A percentile compares a stretch with the other conserved stretches of the same genome.
These are phyloP conservation scores for Mycena maculata DNA, from an alignment of 768 basidiomycete species.

Conservation along the genomic window DNA sequence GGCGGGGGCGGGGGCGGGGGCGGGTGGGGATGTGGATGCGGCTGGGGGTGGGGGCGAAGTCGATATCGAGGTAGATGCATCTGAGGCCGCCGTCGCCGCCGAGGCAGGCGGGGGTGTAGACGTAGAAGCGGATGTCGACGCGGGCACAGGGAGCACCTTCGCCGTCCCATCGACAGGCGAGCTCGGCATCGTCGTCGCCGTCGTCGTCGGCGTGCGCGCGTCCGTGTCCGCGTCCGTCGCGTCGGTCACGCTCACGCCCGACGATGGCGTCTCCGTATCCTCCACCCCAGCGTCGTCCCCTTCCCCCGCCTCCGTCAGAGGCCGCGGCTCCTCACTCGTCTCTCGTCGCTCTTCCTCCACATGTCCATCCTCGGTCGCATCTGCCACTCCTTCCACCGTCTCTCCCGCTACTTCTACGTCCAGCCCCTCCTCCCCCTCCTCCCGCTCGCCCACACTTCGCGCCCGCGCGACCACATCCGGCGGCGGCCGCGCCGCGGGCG, in stretches of 20 bases:
- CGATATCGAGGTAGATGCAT: too few species aligned
- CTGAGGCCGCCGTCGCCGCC: slow-evolving; percentile 22
- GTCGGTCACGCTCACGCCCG: slow-evolving; percentile 46
- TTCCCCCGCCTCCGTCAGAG: too few species aligned
- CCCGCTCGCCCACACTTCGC: slow-evolving; percentile 50
- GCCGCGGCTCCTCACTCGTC: too few species aligned
- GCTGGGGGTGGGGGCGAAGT: slow-evolving; percentile 18
- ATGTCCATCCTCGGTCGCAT: neutral
- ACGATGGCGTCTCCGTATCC: slow-evolving; percentile 12
- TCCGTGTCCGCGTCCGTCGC: slow-evolving; percentile 64
- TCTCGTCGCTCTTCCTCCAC: too few species aligned
- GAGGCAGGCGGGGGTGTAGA: slow-evolving; percentile 28
- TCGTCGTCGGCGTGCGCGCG: slow-evolving; percentile 50
- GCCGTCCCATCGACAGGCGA: slow-evolving; percentile 63
- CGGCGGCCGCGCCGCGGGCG: slow-evolving; percentile 71
- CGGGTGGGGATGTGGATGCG: slow-evolving; percentile 9
- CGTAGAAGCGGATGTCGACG: neutral
- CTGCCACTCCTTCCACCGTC: neutral
- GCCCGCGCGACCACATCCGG: slow-evolving; percentile 66
- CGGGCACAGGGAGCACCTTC: too few species aligned
- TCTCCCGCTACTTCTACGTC: neutral
- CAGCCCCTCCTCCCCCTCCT: neutral
- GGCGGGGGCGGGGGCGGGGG: slow-evolving; percentile 42
- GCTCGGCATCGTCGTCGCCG: slow-evolving; percentile 61
- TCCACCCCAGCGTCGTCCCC: neutral